Percentiles rank a stretch among this genome's conserved stretches.
Conservation (phyloP, 2,329 filamentous ascomycete genomes). For the Pyrenophora graminea region DNA sequence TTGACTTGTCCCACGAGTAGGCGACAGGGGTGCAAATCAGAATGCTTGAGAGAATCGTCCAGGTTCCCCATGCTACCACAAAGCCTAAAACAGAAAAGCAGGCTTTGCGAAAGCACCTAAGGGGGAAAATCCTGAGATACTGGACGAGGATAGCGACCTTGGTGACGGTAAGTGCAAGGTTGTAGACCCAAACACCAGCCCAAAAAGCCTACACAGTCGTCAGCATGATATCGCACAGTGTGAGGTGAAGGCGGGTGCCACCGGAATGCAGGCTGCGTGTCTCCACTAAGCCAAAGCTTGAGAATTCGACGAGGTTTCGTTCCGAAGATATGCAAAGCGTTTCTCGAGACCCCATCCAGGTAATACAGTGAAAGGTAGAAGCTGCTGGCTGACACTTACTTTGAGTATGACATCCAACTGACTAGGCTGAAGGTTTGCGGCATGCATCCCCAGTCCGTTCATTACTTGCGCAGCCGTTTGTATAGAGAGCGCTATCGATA, state of each 20-base stretch:
- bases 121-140: slow-evolving; percentile 39
- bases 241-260: too few species aligned
- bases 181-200: slow-evolving; percentile 42
- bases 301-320: too few species aligned
- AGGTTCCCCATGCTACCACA: slow-evolving; percentile 30
- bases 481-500: slow-evolving; percentile 35
- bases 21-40: slow-evolving; percentile 40
- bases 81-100: slow-evolving; percentile 37
- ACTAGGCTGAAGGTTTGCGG: slow-evolving; percentile 12
- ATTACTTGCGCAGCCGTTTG: slow-evolving; percentile 34
- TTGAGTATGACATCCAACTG: slow-evolving; percentile 16
- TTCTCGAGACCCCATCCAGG: too few species aligned
- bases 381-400: slow-evolving; percentile 14
- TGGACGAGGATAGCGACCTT: slow-evolving; percentile 42
- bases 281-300: too few species aligned
- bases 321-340: too few species aligned
- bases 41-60: slow-evolving; percentile 40
- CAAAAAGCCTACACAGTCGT: slow-evolving; percentile 38
- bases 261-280: too few species aligned
- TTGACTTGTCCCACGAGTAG: slow-evolving; percentile 39
- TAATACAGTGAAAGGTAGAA: background rate
- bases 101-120: slow-evolving; percentile 30
- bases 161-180: slow-evolving; percentile 36
- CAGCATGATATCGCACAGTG: slow-evolving; percentile 5
- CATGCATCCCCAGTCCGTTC: slow-evolving; percentile 38